These are phyloP conservation scores for Tubosaeta sp. DNA, from an alignment of 768 basidiomycete species.

Conservation along the genomic window DNA sequence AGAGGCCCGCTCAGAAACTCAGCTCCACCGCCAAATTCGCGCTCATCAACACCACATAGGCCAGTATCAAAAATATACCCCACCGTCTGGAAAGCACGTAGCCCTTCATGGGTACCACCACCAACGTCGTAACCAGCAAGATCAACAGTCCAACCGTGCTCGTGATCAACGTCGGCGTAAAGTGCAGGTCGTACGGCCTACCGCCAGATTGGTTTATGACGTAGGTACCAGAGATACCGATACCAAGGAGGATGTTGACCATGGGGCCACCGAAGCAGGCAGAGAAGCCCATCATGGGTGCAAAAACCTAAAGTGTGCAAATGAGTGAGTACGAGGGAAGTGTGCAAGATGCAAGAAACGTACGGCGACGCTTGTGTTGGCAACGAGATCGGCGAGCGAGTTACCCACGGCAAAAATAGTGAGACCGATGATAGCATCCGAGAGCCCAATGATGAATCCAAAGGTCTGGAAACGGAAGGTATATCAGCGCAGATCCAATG, in stretches of 20 bases:
- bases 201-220: conserved; percentile 58
- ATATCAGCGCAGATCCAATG: background rate
- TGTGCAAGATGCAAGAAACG: conserved; percentile 20
- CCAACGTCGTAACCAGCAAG: conserved; percentile 68
- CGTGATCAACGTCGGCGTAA: conserved; percentile 80
- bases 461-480: conserved; percentile 58
- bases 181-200: conserved; percentile 65
- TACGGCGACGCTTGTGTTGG: conserved; percentile 93
- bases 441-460: conserved; percentile 91
- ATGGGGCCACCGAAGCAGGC: conserved; percentile 93
- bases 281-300: conserved; percentile 91
- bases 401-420: conserved; percentile 98
- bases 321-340: background rate
- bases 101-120: conserved; percentile 82
- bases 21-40: conserved; percentile 80
- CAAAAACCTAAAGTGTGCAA: conserved; percentile 54
- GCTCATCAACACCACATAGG: conserved; percentile 73
- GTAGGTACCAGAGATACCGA: conserved; percentile 89
- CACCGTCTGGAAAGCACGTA: conserved; percentile 77
- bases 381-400: conserved; percentile 93
- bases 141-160: conserved; percentile 78
- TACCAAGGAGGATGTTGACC: conserved; percentile 86
- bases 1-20: background rate
- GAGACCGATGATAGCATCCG: conserved; percentile 94
- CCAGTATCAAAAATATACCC: conserved; percentile 74